Base-by-base conservation (phyloP, 2,329 filamentous ascomycete species). In the Fusarium virguliforme region DNA sequence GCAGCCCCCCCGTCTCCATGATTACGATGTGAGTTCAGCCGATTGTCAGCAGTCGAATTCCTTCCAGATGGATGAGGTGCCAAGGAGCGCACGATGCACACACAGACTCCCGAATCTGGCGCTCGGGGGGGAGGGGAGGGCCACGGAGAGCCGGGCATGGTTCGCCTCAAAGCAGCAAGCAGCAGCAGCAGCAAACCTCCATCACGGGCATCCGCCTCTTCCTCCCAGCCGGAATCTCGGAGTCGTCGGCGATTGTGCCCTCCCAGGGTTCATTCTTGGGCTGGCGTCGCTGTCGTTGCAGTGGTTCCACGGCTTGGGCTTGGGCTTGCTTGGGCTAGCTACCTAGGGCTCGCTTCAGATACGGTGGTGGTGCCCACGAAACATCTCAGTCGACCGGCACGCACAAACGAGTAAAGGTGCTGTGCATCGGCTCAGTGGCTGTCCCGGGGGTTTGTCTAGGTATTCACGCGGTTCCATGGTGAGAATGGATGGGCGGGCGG, bases 341-440 rank as follows among this genome's bases (percentile, higher is more conserved):
- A 50, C 40, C 65, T 72, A 71, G 65, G 18, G 38, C 57, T 46
- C 62, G 61, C 68, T 72, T 71, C 65, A 57, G 50, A 32, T 54
- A 28, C 59, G 38, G 50, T 53, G 38, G 50, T 53, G 37, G 50
- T 60, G 58, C 56, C 68, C 68, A 72, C 65, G 71, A 32, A 68
- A 55, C 54, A 59, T 60, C 53, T 50, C 46, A 50, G 64, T 46
- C 60, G 58, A 46, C 68, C 60, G 65, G 71, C 68, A 50, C 56
- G 41, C n/a, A 60, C 57, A 26, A 51, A 50, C 41, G n/a, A 22
- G 41, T 32, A 34, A 60, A 38, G 8, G 41, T 51, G 22, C 57
- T 28, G 43, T 60, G 26, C 43, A 53, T 60, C 40, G 41, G 54
- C 60, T 63, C 69, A 67, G 61, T 71, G 68, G 68, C 64, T 72